Conservation (phyloP, 257 asterid species). For the Gentiana dahurica region DNA sequence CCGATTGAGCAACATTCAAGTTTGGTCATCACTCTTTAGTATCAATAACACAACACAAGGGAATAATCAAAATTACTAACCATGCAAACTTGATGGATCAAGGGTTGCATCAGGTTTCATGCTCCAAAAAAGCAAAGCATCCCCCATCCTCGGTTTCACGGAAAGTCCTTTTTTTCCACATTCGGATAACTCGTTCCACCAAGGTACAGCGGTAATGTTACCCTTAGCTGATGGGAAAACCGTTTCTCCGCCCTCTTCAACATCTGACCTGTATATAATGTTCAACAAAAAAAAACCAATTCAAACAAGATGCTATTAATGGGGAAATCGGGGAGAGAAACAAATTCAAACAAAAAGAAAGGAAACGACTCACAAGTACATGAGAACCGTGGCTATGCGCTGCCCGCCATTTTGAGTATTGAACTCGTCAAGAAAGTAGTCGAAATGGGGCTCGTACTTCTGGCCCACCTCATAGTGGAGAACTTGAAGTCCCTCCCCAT, state of each 20-base stretch:
- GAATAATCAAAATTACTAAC: slow-evolving; percentile 32
- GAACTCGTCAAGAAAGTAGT: slow-evolving; percentile 78
- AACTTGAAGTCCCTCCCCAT: slow-evolving; percentile 94
- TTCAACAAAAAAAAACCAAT: neutral
- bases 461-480: slow-evolving; percentile 98
- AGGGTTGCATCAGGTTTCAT: slow-evolving; percentile 84
- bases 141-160: slow-evolving; percentile 90
- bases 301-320: neutral
- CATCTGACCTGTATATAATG: slow-evolving; percentile 64
- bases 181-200: slow-evolving; percentile 94
- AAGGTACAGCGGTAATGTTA: slow-evolving; percentile 69
- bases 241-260: slow-evolving; percentile 99
- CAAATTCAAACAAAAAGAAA: neutral
- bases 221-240: slow-evolving; percentile 94
- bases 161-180: slow-evolving; percentile 91
- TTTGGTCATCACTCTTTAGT: too few relatives aligned
- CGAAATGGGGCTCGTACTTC: slow-evolving; percentile 90
- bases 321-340: too few relatives aligned
- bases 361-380: slow-evolving; percentile 75
- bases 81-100: slow-evolving; percentile 94
- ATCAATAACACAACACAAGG: too few relatives aligned
- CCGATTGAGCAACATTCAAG: too few relatives aligned
- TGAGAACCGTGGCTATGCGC: slow-evolving; percentile 89
- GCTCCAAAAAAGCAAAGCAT: slow-evolving; percentile 98
- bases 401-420: slow-evolving; percentile 92